Conservation (phyloP, 2,329 filamentous ascomycete species). For the Lachnellula hyalina region DNA sequence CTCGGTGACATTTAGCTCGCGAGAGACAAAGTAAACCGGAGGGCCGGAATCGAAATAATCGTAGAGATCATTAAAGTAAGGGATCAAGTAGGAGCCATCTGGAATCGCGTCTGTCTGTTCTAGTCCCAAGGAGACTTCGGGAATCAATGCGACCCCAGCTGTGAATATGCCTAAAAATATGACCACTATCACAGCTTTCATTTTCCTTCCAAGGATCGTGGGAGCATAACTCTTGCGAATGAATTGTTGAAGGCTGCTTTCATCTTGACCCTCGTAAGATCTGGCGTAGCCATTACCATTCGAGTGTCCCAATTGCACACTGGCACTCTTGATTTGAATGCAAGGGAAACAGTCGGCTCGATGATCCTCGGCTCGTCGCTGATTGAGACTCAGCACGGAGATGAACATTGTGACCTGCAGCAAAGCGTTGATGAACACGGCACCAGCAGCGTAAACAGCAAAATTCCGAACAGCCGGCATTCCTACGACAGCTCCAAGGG, state of each 20-base stretch:
- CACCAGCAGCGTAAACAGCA: constrained; percentile 90
- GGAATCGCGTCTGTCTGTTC: constrained; percentile 95
- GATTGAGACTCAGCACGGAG: constrained; percentile 85
- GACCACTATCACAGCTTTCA: constrained; percentile 70
- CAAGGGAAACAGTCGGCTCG: constrained; percentile 92
- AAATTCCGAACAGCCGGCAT: constrained; percentile 99
- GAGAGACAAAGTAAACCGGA: constrained; percentile 92
- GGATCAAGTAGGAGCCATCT: constrained; percentile 87
- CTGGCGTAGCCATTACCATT: constrained; percentile 47
- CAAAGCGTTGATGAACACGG: constrained; percentile 95
- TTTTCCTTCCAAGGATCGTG: constrained; percentile 69
- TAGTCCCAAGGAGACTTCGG: constrained; percentile 77
- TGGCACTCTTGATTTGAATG: constrained; percentile 70
- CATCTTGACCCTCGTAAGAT: constrained; percentile 58
- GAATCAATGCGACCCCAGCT: constrained; percentile 76
- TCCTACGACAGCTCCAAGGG: constrained; percentile 85
- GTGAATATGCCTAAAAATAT: constrained; percentile 86
- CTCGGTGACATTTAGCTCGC: constrained; percentile 71
- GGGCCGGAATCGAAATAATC: constrained; percentile 87
- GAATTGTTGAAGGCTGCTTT: constrained; percentile 77
- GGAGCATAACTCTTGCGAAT: constrained; percentile 90
- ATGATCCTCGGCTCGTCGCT: constrained; percentile 80
- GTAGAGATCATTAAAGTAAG: constrained; percentile 95
- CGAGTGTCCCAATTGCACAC: constrained; percentile 57
- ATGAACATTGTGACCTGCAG: constrained; percentile 97